A percentile compares a stretch with the other conserved stretches of the same genome.
Conservation (phyloP, 257 asterid species). For the Gentiana straminea region DNA sequence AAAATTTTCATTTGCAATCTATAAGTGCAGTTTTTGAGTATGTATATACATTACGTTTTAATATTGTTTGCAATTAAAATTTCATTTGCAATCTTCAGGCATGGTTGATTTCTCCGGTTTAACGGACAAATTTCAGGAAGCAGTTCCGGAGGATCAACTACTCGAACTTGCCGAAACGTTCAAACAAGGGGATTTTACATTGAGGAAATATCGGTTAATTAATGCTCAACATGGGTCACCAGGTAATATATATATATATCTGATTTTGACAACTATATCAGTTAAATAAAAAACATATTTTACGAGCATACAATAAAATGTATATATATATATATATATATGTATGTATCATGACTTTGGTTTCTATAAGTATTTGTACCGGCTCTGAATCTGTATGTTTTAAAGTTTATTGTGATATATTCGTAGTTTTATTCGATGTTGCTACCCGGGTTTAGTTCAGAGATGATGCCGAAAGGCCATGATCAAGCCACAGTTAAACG, state of each 20-base stretch:
- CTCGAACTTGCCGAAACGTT: slow-evolving; percentile 96
- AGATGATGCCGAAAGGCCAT: slow-evolving; percentile 89
- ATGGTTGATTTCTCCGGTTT: slow-evolving; percentile 97
- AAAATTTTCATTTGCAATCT: too few species aligned
- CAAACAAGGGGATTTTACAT: slow-evolving; percentile 78
- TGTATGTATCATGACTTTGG: too few species aligned
- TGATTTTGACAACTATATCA: too few species aligned
- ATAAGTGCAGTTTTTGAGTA: too few species aligned
- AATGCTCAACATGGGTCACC: slow-evolving; percentile 85
- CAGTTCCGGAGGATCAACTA: slow-evolving; percentile 95
- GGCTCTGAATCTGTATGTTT: too few species aligned
- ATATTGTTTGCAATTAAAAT: not conserved
- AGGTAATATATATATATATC: slow-evolving; percentile 27
- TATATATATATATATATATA: not conserved
- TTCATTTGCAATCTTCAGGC: slow-evolving; percentile 23
- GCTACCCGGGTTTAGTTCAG: slow-evolving; percentile 88
- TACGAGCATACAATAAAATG: too few species aligned
- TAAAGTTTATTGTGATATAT: too few species aligned
- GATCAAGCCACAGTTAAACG: slow-evolving; percentile 86
- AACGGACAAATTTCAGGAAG: slow-evolving; percentile 91
- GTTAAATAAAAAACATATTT: too few species aligned
- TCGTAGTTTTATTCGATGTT: too few species aligned
- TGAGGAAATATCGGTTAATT: slow-evolving; percentile 62
- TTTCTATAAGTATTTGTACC: too few species aligned
- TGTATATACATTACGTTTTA: not conserved